These are phyloP conservation scores for Eutypella sp. DNA, from an alignment of 2,329 filamentous ascomycete genomes.

Conservation along the genomic window DNA sequence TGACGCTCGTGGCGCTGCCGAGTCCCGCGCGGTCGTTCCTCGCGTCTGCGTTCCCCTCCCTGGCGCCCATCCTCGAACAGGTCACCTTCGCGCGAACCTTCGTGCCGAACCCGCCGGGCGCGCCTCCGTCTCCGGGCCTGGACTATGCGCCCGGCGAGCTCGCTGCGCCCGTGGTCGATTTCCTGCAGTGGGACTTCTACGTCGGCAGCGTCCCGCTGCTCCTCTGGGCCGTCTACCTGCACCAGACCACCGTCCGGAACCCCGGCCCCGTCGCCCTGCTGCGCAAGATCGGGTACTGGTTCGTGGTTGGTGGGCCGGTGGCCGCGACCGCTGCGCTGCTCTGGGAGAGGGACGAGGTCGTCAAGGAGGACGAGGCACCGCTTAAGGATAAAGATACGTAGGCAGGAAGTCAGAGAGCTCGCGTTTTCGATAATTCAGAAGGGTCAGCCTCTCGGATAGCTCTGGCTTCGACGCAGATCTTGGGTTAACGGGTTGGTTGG, in stretches of 20 bases:
- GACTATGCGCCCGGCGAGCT: conserved; percentile 19
- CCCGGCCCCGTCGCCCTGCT: conserved; percentile 12
- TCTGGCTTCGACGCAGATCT: too few relatives aligned
- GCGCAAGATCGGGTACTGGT: conserved; percentile 19
- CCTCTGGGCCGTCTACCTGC: conserved; percentile 25
- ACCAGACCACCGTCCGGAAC: conserved; percentile 17
- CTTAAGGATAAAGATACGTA: conserved; percentile 17
- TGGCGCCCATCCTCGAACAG: conserved; percentile 14
- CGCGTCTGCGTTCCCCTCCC: conserved; percentile 12
- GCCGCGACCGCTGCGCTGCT: conserved; percentile 17
- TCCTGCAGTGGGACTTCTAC: conserved; percentile 27
- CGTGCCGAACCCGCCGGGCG: conserved; percentile 14
- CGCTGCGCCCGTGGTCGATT: conserved; percentile 16
- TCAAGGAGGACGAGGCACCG: conserved; percentile 20
- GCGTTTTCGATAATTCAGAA: too few relatives aligned
- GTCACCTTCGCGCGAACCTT: conserved; percentile 22
- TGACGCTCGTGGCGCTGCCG: conserved; percentile 18
- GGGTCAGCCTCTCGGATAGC: too few relatives aligned
- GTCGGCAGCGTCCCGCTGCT: conserved; percentile 19
- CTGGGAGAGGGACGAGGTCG: conserved; percentile 24
- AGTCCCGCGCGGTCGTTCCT: conserved; percentile 14
- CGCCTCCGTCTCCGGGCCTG: conserved; percentile 14
- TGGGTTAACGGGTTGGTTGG: too few relatives aligned
- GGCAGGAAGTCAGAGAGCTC: too few relatives aligned
- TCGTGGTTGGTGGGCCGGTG: conserved; percentile 18